Evolutionary conservation across 2,329 filamentous ascomycete genomes (phyloP), one percentile per base, ranked within the genome.

Genomic region (Fusarium foetens): DNA sequence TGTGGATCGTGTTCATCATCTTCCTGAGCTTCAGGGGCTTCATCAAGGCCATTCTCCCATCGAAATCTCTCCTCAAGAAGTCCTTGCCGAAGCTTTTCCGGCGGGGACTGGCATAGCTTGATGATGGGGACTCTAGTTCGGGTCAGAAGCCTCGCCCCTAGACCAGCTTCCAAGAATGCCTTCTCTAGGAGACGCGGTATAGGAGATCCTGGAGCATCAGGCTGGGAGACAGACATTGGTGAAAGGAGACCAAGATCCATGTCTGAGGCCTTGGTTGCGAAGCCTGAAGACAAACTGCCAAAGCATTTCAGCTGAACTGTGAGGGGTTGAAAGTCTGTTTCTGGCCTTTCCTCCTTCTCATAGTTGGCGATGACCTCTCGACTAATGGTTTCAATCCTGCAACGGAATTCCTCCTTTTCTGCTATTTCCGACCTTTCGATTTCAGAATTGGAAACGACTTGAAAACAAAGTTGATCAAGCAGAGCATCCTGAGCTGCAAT

Each of bases 201-300:
- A 2, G 87, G 84, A 9, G 89, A 91, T 36, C 86, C 86, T 21
- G 86, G 79, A 19, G 84, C 84, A 68, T 89, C 86, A 6, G 87
- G 85, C 57, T 87, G 84, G 48, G 86, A 82, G 25, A 81, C 78
- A 4, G 92, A 91, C 53, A 86, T 81, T 7, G 88, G 89, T 3
- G 93, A 92, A 9, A 96, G 84, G 38, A 97, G 87, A 13, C 92
- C 93, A 35, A 97, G 87, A 80, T 98, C 95, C 92, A 97, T 94
- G 77, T 97, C 94, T 3, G 94, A 95, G n/a, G 90, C 90, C 75
- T 93, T 93, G 16, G 93, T 94, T 7, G 93, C 95, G 81, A 97
- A 97, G 0, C 94, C 94, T 17, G 94, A 95, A 25, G 89, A 89
- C 51, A 97, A 85, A 79, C 94, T 97, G 9, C 94, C 94, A 78